Base-by-base conservation (phyloP, 352 stramenopile genomes). In the Lagenidium sp. region DNA sequence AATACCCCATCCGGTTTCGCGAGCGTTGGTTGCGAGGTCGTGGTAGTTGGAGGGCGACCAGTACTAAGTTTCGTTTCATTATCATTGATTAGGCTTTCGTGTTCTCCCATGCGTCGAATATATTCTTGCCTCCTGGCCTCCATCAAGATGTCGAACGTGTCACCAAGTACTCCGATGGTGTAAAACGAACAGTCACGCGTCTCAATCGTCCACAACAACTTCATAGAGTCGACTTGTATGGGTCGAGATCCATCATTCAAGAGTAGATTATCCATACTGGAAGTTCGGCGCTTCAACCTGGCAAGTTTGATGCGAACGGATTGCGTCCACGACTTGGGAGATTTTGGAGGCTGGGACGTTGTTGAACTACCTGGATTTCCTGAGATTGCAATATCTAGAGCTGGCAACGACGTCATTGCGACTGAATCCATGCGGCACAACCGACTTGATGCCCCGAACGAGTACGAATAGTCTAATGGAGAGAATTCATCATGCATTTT, bases 161-260 rank as follows among this genome's bases (percentile, higher is more conserved):
- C 70, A 2, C 77, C 32, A 0, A 61, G 65, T 1, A 81, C 68
- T 0, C 68, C 58, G 8, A 81, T 63, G 57, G 85, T 85, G 42
- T 88, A 76, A 37, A 86, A 87, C 0, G 79, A 57, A 7, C 57
- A 65, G 42, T 92, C 77, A 22, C 80, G 67, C 13, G 76, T 85
- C 44, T 84, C 68, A 30, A 92, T 52, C 1, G 76, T 89, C 80
- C 80, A 92, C 6, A 88, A 42, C 2, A 92, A 48, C 39, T 82
- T 83, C 71, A 89, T 85, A 0, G 78, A 75, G 34, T 91, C 76
- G 1, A 91, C 61, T 65, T 91, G 79, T 23, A 91, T 88, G 1
- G 79, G 79, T 26, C 71, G 68, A 0, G 74, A 85, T 0, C 74
- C 76, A 38, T 85, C 76, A 36, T 82, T 82, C 2, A 84, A 31